These are phyloP conservation scores for Sugiyamaella floridensis DNA, from an alignment of 805 yeast species.

Conservation along the genomic window DNA sequence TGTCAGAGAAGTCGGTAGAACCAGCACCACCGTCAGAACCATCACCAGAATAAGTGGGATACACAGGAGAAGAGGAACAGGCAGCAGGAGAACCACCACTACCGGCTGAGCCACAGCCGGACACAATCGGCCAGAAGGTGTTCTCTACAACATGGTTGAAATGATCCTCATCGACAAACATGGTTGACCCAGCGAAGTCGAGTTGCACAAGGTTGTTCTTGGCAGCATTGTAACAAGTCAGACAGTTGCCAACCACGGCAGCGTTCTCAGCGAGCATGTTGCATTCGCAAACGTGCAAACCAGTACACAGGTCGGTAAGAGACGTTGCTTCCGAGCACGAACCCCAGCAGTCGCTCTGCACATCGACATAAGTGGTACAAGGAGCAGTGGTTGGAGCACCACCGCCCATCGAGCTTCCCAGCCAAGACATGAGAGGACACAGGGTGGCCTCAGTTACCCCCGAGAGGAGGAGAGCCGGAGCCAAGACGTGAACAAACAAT, in stretches of 20 bases:
- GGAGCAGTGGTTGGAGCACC: background rate
- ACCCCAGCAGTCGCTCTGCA: slow-evolving; percentile 13
- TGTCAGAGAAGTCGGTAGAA: background rate
- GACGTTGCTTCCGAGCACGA: slow-evolving; percentile 14
- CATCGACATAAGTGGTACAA: background rate
- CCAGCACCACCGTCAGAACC: slow-evolving; percentile 2
- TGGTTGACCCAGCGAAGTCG: slow-evolving; percentile 12
- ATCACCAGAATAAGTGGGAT: background rate
- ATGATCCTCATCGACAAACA: slow-evolving; percentile 11
- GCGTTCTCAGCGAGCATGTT: slow-evolving; percentile 5
- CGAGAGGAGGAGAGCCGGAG: slow-evolving; percentile 1
- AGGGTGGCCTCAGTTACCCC: slow-evolving; percentile 1
- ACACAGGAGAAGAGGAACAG: slow-evolving; percentile 5
- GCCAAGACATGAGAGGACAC: background rate
- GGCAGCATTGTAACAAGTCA: slow-evolving; percentile 15
- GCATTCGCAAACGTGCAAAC: slow-evolving; percentile 13
- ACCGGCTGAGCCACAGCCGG: slow-evolving; percentile 15
- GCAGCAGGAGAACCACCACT: slow-evolving; percentile 7
- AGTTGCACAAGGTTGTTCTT: slow-evolving; percentile 8
- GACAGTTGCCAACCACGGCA: slow-evolving; percentile 14
- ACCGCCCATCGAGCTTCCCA: background rate
- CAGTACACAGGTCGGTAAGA: slow-evolving; percentile 10
- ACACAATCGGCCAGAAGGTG: slow-evolving; percentile 15
- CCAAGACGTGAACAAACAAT: background rate
- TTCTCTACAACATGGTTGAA: slow-evolving; percentile 18